Conservation (phyloP, 768 basidiomycete genomes). For the Russula griseocarnosa region DNA sequence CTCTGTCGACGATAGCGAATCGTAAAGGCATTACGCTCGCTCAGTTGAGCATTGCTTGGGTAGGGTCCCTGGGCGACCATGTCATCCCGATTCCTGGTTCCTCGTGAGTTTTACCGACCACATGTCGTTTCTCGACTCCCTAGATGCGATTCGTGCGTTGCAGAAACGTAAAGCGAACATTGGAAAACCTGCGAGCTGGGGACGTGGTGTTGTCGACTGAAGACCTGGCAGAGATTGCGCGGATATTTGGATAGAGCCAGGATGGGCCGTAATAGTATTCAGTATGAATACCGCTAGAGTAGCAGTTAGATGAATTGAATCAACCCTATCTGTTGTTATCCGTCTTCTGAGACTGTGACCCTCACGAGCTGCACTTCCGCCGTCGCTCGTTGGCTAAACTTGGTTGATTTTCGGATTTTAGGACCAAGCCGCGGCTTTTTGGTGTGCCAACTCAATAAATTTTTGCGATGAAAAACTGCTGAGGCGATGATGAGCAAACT, state of each 20-base stretch:
- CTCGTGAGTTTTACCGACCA: conserved; percentile 33
- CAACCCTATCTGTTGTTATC: no score
- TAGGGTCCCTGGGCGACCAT: conserved; percentile 36
- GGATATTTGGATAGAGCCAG: conserved; percentile 21
- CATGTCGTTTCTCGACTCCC: not conserved
- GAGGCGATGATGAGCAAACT: no score
- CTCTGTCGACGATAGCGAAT: conserved; percentile 39
- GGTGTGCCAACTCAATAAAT: no score
- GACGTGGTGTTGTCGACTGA: conserved; percentile 35
- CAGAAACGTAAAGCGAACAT: conserved; percentile 40
- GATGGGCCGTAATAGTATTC: no score
- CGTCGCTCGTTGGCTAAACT: no score
- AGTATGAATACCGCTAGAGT: no score
- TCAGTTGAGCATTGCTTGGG: conserved; percentile 42
- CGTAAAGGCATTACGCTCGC: conserved; percentile 43
- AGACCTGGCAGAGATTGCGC: conserved; percentile 41
- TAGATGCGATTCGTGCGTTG: not conserved
- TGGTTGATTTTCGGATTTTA: no score
- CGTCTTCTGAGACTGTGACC: no score
- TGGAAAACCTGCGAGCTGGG: conserved; percentile 43
- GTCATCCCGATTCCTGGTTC: conserved; percentile 50
- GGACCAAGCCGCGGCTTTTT: no score
- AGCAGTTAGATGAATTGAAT: no score
- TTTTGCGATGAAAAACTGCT: no score
- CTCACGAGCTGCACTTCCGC: no score